Evolutionary conservation across 2,329 filamentous ascomycete species (phyloP).

Genomic region (Aspergillus jensenii): DNA sequence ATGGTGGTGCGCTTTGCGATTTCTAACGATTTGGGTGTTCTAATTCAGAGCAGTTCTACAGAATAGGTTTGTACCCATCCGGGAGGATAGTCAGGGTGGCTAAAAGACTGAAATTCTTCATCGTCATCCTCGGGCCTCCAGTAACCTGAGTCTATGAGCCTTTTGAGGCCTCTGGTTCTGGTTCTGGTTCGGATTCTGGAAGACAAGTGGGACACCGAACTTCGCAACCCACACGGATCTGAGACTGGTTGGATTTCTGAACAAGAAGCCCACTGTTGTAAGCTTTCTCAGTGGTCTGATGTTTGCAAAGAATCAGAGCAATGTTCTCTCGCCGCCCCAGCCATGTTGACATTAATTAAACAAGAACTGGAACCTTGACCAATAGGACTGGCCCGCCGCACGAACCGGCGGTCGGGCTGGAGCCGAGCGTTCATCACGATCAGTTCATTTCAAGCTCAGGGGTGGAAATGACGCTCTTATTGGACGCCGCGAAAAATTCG

Average conservation of each 20-base stretch:
- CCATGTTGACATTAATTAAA: conserved; percentile 3
- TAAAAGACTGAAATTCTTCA: too few relatives aligned
- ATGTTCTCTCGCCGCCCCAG: neutral
- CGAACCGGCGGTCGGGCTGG: conserved; percentile 16
- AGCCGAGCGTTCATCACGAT: conserved; percentile 12
- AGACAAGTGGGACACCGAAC: neutral
- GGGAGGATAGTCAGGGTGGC: too few relatives aligned
- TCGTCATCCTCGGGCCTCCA: too few relatives aligned
- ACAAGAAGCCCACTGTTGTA: neutral
- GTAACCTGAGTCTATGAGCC: too few relatives aligned
- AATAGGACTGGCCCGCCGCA: conserved; percentile 13
- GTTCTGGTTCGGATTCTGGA: neutral
- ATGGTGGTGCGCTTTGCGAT: neutral
- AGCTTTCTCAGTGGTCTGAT: neutral
- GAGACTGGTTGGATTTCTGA: neutral
- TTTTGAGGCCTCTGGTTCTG: neutral
- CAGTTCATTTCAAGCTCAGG: conserved; percentile 9
- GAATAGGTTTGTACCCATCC: too few relatives aligned
- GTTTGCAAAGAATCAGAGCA: neutral
- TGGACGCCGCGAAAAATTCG: neutral
- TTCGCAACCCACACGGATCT: neutral
- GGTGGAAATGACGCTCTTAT: neutral
- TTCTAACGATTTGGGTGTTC: neutral
- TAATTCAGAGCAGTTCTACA: too few relatives aligned
- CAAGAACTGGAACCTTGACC: conserved; percentile 9